Evolutionary conservation across 768 basidiomycete genomes (phyloP).

Genomic region (Amanita jacksonii): DNA sequence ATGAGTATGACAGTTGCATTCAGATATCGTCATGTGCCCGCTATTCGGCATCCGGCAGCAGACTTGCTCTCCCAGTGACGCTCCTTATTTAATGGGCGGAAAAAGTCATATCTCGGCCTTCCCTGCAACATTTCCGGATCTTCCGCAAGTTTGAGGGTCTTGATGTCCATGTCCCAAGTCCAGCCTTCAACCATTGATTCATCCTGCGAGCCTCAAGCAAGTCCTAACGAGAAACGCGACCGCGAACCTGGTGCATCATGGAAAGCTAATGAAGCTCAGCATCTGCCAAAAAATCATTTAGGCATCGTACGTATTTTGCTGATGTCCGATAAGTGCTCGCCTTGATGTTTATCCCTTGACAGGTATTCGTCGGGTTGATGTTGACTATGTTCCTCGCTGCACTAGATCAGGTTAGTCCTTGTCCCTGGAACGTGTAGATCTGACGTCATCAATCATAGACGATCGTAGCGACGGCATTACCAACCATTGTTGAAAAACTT

Average conservation of each 20-base stretch:
- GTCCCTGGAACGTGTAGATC: not conserved
- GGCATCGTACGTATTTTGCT: conserved; percentile 26
- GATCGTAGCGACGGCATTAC: conserved; percentile 67
- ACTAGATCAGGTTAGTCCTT: conserved; percentile 43
- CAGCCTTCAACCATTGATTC: not conserved
- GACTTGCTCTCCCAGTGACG: not conserved
- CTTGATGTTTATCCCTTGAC: not conserved
- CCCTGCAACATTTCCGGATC: not conserved
- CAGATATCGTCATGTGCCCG: no score
- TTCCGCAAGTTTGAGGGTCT: not conserved
- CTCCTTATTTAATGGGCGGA: no score
- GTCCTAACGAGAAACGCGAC: conserved; percentile 14
- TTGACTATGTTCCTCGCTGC: conserved; percentile 40
- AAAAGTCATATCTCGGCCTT: no score
- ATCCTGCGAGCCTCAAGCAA: not conserved
- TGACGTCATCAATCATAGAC: conserved; percentile 26
- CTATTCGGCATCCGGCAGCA: no score
- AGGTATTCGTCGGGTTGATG: conserved; percentile 42
- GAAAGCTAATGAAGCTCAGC: conserved; percentile 44
- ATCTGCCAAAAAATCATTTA: conserved; percentile 45
- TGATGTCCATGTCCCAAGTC: conserved; percentile 5
- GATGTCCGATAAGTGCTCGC: no score
- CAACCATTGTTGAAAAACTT: conserved; percentile 59
- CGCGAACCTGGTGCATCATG: conserved; percentile 39
- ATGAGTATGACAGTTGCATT: not conserved